Percentiles rank a stretch among this genome's conserved stretches.
These are phyloP conservation scores for Metarhizium humberi DNA, from an alignment of 2,329 filamentous ascomycete genomes.

Conservation along the genomic window DNA sequence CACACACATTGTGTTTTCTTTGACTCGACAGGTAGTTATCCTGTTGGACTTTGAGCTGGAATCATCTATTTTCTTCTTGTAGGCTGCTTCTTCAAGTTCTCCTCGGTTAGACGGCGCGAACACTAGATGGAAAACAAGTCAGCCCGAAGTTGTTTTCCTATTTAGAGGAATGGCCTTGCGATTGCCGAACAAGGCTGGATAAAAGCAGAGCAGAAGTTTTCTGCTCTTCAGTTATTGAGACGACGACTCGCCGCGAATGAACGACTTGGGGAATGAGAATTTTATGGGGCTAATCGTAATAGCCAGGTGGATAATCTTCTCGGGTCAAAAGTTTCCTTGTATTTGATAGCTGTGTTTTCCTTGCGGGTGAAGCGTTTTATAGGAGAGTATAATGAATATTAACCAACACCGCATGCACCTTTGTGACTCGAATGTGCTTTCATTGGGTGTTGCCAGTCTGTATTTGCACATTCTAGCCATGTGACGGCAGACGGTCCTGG, in stretches of 20 bases:
- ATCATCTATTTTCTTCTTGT: not conserved
- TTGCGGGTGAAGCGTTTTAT: not conserved
- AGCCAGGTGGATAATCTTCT: not conserved
- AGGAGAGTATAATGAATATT: not conserved
- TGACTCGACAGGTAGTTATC: not conserved
- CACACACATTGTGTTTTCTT: not conserved
- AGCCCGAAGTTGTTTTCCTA: not conserved
- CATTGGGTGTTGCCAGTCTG: no score
- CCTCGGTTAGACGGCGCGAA: constrained; percentile 5
- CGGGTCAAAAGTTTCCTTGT: not conserved
- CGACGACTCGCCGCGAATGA: not conserved
- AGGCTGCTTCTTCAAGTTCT: not conserved
- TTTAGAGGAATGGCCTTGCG: not conserved
- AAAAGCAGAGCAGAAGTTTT: not conserved
- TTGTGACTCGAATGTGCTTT: no score
- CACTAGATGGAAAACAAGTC: constrained; percentile 5
- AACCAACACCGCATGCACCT: no score
- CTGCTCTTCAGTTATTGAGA: not conserved
- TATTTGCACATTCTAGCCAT: no score
- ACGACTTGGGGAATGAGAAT: not conserved
- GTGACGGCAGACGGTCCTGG: no score
- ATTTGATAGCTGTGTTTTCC: not conserved
- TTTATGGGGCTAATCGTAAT: not conserved
- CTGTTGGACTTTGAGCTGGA: not conserved
- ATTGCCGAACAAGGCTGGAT: not conserved